Evolutionary conservation across 1,139 yeast genomes (phyloP).

Genomic region (Pneumocystis murina): DNA sequence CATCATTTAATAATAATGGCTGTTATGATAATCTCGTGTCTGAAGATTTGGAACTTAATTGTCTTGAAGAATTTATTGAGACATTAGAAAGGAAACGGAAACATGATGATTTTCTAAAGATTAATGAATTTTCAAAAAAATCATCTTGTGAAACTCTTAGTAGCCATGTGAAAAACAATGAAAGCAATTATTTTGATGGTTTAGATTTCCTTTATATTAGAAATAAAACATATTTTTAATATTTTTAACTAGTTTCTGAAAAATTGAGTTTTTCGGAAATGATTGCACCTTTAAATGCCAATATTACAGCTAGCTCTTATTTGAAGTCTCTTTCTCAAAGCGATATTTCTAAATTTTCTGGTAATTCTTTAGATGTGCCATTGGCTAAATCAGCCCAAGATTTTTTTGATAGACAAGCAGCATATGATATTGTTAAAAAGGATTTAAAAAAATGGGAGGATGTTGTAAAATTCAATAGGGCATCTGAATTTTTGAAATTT

Average conservation of each 20-base stretch:
- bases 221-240: slow-evolving; percentile 11
- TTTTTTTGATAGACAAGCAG: slow-evolving; percentile 76
- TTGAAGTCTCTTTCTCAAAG: slow-evolving; percentile 18
- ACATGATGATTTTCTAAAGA: slow-evolving; percentile 20
- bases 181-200: neutral
- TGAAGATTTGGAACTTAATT: neutral
- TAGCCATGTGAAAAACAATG: slow-evolving; percentile 14
- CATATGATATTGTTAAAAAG: slow-evolving; percentile 73
- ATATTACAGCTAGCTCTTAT: slow-evolving; percentile 30
- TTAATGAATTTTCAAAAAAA: slow-evolving; percentile 19
- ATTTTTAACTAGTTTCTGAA: slow-evolving; percentile 15
- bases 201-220: slow-evolving; percentile 23
- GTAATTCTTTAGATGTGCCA: slow-evolving; percentile 56
- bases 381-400: slow-evolving; percentile 74
- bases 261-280: slow-evolving; percentile 59
- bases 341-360: slow-evolving; percentile 13
- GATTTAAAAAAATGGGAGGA: slow-evolving; percentile 86
- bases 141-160: slow-evolving; percentile 32
- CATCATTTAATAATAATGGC: neutral
- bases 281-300: slow-evolving; percentile 44
- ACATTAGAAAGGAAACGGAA: slow-evolving; percentile 20
- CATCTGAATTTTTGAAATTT: slow-evolving; percentile 71
- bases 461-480: slow-evolving; percentile 58
- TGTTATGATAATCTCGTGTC: neutral
- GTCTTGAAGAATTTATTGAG: slow-evolving; percentile 18